Evolutionary conservation across 306 rosid genomes (phyloP).

Genomic region (Rubus idaeus): DNA sequence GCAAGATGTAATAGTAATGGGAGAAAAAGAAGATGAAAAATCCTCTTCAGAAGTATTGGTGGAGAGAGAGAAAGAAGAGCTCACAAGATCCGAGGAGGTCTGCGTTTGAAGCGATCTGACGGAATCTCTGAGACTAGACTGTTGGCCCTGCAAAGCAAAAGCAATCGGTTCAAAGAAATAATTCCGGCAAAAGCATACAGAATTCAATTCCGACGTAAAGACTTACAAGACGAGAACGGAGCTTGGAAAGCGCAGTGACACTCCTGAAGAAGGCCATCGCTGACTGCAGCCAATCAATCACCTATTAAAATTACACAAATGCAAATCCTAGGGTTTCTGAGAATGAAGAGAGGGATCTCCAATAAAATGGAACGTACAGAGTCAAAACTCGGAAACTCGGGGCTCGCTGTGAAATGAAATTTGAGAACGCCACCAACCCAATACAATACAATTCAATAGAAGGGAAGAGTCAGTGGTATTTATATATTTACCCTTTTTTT

Average conservation of each 20-base stretch:
- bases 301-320: too few species aligned
- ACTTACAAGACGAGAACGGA: constrained; percentile 82
- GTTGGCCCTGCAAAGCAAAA: constrained; percentile 59
- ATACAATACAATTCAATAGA: too few species aligned
- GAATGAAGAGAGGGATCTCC: neutral
- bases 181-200: too few species aligned
- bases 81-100: constrained; percentile 64
- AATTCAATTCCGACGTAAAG: neutral
- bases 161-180: neutral
- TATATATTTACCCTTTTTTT: too few species aligned
- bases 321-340: too few species aligned
- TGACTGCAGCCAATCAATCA: neutral
- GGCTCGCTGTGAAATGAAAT: neutral
- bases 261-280: constrained; percentile 65
- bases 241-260: constrained; percentile 37
- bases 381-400: neutral
- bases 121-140: constrained; percentile 60
- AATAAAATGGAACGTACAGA: neutral
- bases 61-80: constrained; percentile 4
- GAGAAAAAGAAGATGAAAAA: too few species aligned
- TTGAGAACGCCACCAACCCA: neutral
- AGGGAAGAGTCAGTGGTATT: too few species aligned
- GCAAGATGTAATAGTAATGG: too few species aligned
- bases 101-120: constrained; percentile 87
- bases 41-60: neutral